Base-by-base conservation (phyloP, 1,139 yeast species). In the Geotrichum citri-aurantii region DNA sequence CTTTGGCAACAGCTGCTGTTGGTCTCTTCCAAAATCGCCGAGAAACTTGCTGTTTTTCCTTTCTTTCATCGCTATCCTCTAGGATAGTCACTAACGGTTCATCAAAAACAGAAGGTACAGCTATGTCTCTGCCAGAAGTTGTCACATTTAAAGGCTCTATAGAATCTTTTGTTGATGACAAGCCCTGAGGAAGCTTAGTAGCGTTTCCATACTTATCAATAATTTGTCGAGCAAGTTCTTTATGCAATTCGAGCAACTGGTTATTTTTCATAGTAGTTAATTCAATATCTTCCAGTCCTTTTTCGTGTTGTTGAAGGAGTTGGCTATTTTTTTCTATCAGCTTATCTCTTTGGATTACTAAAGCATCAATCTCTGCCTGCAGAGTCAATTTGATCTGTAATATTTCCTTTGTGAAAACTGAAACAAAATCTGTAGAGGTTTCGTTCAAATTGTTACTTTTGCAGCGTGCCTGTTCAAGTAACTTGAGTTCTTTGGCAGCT, bases 1-100 rank as follows among this genome's bases (percentile, higher is more conserved):
- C 66, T 50, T 72, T 73, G 47, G 75, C 75, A 11, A 72, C 59
- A 73, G 24, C 19, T 4, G 68, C 64, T 10, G 68, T 70, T 5
- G 74, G 73, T 0, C 75, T 67, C 56, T 69, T 71, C 76, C 76
- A 73, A 61, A 73, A 73, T 59, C 71, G 62, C 19, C 65, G 1
- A 72, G 68, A 11, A 68, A 71, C 71, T 63, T 0, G 67, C 67
- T 44, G 62, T 62, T 49, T 60, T 33, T 64, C 66, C 51, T 67
- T 66, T 21, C 63, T 55, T 1, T 65, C 62, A 37, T 65, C 68
- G 12, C 62, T 64, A 11, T 61, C 67, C 50, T 71, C 74, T 6
- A 70, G 64, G 11, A 70, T 65, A 0, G 73, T 70, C n/a, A 70
- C 73, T 62, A 68, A 57, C 26, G 71, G 72, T 23, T 68, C 72